A percentile compares a stretch with the other conserved stretches of the same genome.
Evolutionary conservation across 768 basidiomycete species (phyloP).

Genomic region (Candolleomyces efflorescens): DNA sequence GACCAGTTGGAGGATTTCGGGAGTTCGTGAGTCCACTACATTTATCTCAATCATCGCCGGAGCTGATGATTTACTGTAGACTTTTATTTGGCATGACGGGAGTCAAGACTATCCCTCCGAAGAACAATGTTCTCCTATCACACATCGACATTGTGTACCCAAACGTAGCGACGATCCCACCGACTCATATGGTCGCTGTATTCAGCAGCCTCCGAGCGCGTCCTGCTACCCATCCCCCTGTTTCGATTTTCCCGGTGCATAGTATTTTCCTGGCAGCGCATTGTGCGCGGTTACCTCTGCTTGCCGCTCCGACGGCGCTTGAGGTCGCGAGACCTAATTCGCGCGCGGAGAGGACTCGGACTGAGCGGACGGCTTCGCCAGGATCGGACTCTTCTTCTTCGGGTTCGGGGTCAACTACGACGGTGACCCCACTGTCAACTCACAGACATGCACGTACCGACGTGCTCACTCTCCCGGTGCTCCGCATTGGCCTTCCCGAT

Average conservation of each 20-base stretch:
- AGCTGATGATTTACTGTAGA: constrained; percentile 1
- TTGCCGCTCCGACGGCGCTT: constrained; percentile 36
- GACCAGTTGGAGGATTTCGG: constrained; percentile 44
- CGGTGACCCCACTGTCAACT: no score
- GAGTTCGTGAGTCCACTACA: constrained; percentile 32
- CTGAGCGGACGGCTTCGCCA: no score
- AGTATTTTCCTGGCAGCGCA: constrained; percentile 64
- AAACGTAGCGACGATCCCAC: constrained; percentile 28
- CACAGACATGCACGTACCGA: no score
- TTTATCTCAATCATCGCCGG: background rate
- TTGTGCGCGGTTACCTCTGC: constrained; percentile 59
- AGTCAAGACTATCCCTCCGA: constrained; percentile 27
- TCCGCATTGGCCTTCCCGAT: constrained; percentile 58
- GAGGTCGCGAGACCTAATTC: constrained; percentile 16
- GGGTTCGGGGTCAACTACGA: no score
- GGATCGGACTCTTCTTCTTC: constrained; percentile 15
- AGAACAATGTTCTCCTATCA: constrained; percentile 17
- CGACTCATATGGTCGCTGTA: constrained; percentile 54
- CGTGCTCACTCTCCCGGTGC: constrained; percentile 51
- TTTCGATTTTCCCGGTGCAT: constrained; percentile 63
- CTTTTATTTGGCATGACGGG: constrained; percentile 1
- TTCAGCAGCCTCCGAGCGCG: constrained; percentile 17
- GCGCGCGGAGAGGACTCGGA: no score
- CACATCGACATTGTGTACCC: constrained; percentile 39
- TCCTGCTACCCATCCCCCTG: constrained; percentile 19